Conservation (phyloP, 768 basidiomycete species). For the Mycena maculata region DNA sequence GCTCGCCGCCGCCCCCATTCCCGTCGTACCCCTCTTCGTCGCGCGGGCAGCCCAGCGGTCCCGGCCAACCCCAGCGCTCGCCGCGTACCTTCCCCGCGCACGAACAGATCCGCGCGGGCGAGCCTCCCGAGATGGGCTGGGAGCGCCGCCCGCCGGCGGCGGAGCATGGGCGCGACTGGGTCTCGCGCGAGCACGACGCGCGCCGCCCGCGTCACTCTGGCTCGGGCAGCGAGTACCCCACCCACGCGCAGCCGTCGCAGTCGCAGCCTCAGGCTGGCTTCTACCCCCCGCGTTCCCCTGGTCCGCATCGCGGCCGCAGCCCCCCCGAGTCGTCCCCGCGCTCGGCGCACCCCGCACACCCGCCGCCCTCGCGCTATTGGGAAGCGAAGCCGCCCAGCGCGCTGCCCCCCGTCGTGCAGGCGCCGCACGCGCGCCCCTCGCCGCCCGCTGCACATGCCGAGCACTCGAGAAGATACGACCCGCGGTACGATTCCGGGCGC, state of each 20-base stretch:
- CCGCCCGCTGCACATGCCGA: conserved; percentile 54
- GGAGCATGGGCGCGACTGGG: conserved; percentile 32
- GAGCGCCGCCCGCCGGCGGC: conserved; percentile 64
- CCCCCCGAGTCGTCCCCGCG: conserved; percentile 75
- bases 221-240: conserved; percentile 51
- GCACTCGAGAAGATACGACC: conserved; percentile 70
- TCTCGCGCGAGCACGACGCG: conserved; percentile 44
- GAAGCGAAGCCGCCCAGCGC: conserved; percentile 65
- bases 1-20: conserved; percentile 65
- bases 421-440: conserved; percentile 48
- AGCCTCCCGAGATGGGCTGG: conserved; percentile 66
- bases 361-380: conserved; percentile 61
- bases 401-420: conserved; percentile 46
- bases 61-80: conserved; percentile 67
- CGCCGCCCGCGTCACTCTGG: conserved; percentile 54
- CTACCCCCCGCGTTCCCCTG: conserved; percentile 57
- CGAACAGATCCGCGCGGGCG: conserved; percentile 59
- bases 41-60: conserved; percentile 61
- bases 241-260: conserved; percentile 40
- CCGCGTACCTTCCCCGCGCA: conserved; percentile 66
- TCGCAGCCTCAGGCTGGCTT: conserved; percentile 41
- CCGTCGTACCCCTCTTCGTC: conserved; percentile 57
- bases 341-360: conserved; percentile 53
- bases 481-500: conserved; percentile 64
- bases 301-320: conserved; percentile 54